These are phyloP conservation scores for Botrytis tulipae DNA, from an alignment of 2,329 filamentous ascomycete species.

Conservation along the genomic window DNA sequence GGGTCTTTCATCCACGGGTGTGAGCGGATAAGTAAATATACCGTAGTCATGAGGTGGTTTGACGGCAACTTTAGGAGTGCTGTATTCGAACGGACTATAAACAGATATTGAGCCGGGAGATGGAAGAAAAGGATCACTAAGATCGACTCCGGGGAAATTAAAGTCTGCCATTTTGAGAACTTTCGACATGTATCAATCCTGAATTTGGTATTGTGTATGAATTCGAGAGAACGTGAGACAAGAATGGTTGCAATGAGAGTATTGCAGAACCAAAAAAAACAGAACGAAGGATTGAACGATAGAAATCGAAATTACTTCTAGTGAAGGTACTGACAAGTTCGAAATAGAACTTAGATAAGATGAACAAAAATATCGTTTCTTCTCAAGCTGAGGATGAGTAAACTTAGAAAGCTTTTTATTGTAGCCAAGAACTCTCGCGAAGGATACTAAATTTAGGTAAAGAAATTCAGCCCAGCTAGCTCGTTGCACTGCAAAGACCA, in stretches of 20 bases:
- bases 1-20: background rate
- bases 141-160: slow-evolving; percentile 12
- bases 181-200: background rate
- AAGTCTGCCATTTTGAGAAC: slow-evolving; percentile 6
- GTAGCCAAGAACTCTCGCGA: background rate
- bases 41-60: slow-evolving; percentile 10
- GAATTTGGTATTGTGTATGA: background rate
- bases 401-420: slow-evolving; percentile 4
- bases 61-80: background rate
- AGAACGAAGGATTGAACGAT: background rate
- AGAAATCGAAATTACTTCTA: background rate
- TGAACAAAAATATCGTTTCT: background rate
- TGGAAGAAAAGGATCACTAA: slow-evolving; percentile 15
- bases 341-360: background rate
- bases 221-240: background rate
- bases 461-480: background rate
- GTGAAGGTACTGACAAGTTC: background rate
- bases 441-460: slow-evolving; percentile 4
- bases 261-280: background rate
- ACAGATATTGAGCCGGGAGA: background rate
- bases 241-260: background rate
- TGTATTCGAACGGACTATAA: slow-evolving; percentile 7
- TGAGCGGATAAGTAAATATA: slow-evolving; percentile 5
- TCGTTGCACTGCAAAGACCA: background rate
- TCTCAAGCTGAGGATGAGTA: slow-evolving; percentile 2